phyloP scores from a whole-genome alignment of 257 asterid species.

The Nicotiana tabacum region DNA sequence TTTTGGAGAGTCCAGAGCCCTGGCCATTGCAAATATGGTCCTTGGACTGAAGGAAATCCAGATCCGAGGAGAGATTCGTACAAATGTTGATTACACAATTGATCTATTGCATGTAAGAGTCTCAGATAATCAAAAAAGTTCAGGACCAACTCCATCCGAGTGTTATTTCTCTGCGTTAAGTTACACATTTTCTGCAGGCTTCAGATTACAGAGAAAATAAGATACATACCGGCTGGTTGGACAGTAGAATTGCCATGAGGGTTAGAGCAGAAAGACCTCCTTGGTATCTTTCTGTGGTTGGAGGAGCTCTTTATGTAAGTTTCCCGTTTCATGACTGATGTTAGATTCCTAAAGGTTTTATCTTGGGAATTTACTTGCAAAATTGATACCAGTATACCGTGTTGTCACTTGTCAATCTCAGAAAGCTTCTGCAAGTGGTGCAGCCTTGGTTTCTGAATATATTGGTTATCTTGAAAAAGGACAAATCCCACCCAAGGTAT shows the following conservation, averaged over 20 bases:
- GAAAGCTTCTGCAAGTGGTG: slow-evolving; percentile 99
- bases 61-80: slow-evolving; percentile 97
- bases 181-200: slow-evolving; percentile 47
- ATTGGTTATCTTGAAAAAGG: slow-evolving; percentile 99
- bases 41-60: slow-evolving; percentile 99
- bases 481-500: slow-evolving; percentile 98
- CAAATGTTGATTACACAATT: slow-evolving; percentile 96
- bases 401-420: slow-evolving; percentile 35
- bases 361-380: slow-evolving; percentile 4
- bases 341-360: slow-evolving; percentile 12
- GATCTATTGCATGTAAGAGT: slow-evolving; percentile 91
- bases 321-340: neutral
- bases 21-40: slow-evolving; percentile 99
- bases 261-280: slow-evolving; percentile 99
- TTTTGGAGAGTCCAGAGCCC: slow-evolving; percentile 94
- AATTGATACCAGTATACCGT: slow-evolving; percentile 12
- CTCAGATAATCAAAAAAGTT: slow-evolving; percentile 7
- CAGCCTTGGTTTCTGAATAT: slow-evolving; percentile 91
- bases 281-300: slow-evolving; percentile 98
- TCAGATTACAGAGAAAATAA: slow-evolving; percentile 90
- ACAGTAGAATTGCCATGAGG: slow-evolving; percentile 99
- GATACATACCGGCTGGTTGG: slow-evolving; percentile 99
- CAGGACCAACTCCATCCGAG: neutral
- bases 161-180: neutral
- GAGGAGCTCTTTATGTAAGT: slow-evolving; percentile 98